Evolutionary conservation across 345 rosid species (phyloP).

Genomic region (Gossypium thurberi): DNA sequence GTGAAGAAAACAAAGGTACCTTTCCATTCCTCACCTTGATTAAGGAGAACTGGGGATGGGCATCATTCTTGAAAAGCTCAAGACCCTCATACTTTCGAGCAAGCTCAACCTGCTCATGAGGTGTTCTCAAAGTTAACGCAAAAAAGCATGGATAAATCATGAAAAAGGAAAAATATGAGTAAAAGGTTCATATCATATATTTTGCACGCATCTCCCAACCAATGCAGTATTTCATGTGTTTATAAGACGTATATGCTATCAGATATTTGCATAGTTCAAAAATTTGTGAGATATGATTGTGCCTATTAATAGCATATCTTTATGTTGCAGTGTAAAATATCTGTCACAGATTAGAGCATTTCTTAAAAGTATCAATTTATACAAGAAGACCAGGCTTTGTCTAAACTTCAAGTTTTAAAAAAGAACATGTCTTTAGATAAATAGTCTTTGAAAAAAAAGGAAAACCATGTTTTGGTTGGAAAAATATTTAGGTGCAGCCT

Average conservation of each 20-base stretch:
- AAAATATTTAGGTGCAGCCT: not conserved
- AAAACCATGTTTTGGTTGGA: not conserved
- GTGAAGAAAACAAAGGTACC: conserved; percentile 5
- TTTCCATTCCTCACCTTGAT: conserved; percentile 46
- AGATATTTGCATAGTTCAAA: not conserved
- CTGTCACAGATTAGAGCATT: not conserved
- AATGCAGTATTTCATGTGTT: not conserved
- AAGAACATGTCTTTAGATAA: not conserved
- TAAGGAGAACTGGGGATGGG: conserved; percentile 62
- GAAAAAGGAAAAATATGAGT: not conserved
- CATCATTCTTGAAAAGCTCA: conserved; percentile 57
- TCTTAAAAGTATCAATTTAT: not conserved
- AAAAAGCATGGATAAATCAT: not conserved
- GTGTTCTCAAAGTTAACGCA: not conserved
- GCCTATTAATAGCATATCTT: not conserved
- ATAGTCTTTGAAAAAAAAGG: not conserved
- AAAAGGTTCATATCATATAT: not conserved
- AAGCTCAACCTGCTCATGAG: conserved; percentile 66
- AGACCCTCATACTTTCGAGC: conserved; percentile 56
- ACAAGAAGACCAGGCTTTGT: not conserved
- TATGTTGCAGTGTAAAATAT: not conserved
- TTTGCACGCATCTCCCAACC: not conserved
- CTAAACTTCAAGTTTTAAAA: not conserved
- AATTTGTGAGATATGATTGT: not conserved
- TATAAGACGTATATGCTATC: not conserved